Percentiles rank a stretch among this genome's conserved stretches.
phyloP scores from a whole-genome alignment of 768 basidiomycete species.

The Gautieria morchelliformis region DNA sequence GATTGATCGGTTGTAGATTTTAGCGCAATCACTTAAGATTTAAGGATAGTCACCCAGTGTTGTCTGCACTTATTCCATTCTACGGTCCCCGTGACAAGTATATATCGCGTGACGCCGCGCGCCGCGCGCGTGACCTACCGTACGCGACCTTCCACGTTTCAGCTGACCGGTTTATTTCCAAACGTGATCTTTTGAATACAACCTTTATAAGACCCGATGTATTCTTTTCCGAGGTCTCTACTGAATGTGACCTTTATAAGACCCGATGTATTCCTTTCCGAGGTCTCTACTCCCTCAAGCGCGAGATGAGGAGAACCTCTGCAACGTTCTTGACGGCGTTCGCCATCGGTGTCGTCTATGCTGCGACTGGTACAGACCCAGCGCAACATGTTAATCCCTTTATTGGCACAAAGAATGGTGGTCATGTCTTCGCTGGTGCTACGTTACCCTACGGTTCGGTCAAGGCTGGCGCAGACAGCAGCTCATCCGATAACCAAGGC shows the following conservation, averaged over 20 bases:
- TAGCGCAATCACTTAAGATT: too few relatives aligned
- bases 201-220: too few relatives aligned
- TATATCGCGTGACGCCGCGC: not conserved
- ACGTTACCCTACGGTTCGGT: conserved; percentile 8
- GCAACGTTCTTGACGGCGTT: not conserved
- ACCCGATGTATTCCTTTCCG: too few relatives aligned
- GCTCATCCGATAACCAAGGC: conserved; percentile 10
- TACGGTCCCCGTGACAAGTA: too few relatives aligned
- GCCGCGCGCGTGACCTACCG: not conserved
- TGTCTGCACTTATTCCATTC: too few relatives aligned
- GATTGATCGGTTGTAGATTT: too few relatives aligned
- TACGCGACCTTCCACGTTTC: not conserved
- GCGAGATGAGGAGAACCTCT: not conserved
- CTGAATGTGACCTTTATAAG: too few relatives aligned
- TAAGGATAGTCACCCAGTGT: too few relatives aligned
- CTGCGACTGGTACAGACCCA: not conserved
- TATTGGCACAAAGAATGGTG: conserved; percentile 13
- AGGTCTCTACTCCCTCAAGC: not conserved
- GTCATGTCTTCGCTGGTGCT: conserved; percentile 13
- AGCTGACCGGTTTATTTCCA: not conserved
- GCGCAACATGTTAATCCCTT: conserved; percentile 9
- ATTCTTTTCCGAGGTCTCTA: not conserved
- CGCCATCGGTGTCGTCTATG: not conserved
- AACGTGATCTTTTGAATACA: too few relatives aligned
- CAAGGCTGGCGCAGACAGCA: conserved; percentile 11